phyloP scores from a whole-genome alignment of 345 rosid genomes.

The Turnera subulata region DNA sequence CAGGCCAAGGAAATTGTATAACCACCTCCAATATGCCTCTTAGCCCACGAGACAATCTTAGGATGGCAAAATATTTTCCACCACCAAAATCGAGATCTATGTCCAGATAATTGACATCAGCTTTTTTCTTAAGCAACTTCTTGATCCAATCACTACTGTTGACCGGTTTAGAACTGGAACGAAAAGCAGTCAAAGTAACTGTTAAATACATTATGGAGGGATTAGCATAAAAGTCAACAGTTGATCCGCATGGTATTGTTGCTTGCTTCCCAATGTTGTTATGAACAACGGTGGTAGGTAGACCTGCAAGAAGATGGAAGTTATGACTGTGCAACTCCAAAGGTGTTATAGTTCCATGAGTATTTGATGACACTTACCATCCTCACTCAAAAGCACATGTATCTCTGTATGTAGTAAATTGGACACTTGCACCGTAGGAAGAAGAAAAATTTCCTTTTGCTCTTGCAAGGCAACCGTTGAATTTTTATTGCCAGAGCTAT shows the following conservation, averaged over 20 bases:
- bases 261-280: conserved; percentile 66
- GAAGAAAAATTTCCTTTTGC: conserved; percentile 85
- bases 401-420: conserved; percentile 68
- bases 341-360: conserved; percentile 15
- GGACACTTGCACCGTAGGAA: conserved; percentile 79
- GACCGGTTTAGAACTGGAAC: conserved; percentile 69
- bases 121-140: conserved; percentile 62
- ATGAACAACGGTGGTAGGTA: conserved; percentile 23
- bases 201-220: conserved; percentile 63
- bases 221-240: conserved; percentile 73
- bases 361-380: conserved; percentile 48
- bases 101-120: conserved; percentile 49
- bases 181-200: conserved; percentile 55
- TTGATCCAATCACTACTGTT: conserved; percentile 84
- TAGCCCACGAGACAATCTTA: conserved; percentile 77
- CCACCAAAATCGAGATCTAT: conserved; percentile 77
- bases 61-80: conserved; percentile 70
- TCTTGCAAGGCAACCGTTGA: conserved; percentile 57
- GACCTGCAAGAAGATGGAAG: conserved; percentile 48
- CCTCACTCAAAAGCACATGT: conserved; percentile 58
- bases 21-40: conserved; percentile 84
- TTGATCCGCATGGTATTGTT: conserved; percentile 65
- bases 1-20: conserved; percentile 7
- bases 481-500: conserved; percentile 35
- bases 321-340: conserved; percentile 12